phyloP scores from a whole-genome alignment of 352 stramenopile genomes.

The Globisporangium echinulatum region DNA sequence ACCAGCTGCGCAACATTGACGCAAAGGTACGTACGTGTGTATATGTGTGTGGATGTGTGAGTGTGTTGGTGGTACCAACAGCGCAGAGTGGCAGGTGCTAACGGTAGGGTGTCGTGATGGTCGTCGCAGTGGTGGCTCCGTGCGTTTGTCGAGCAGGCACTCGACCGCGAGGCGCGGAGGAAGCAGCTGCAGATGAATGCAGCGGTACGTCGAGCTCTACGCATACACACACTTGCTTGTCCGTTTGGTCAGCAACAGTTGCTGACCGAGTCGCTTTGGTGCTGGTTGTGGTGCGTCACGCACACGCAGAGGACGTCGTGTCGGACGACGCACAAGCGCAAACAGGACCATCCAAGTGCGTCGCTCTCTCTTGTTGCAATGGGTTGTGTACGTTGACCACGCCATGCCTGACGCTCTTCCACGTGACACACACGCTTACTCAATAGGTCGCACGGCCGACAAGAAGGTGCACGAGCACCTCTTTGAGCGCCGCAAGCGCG shows the following conservation, averaged over 20 bases:
- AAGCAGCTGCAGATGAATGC: conserved; percentile 39
- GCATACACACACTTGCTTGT: background rate
- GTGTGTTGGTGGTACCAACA: no score
- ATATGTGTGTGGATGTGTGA: background rate
- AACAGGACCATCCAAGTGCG: conserved; percentile 61
- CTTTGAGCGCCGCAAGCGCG: conserved; percentile 59
- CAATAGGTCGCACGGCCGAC: conserved; percentile 49
- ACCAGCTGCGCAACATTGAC: conserved; percentile 60
- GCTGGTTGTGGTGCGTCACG: background rate
- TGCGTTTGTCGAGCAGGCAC: conserved; percentile 64
- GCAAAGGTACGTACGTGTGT: conserved; percentile 9
- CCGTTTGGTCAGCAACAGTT: background rate
- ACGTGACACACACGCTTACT: background rate
- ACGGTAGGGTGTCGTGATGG: no score
- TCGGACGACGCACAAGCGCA: conserved; percentile 60
- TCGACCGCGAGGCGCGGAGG: conserved; percentile 53
- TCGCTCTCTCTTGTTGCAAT: background rate
- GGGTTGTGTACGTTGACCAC: background rate
- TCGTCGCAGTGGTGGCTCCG: conserved; percentile 59
- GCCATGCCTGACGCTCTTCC: background rate
- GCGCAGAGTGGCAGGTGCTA: no score
- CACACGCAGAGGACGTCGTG: conserved; percentile 31
- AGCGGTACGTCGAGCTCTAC: conserved; percentile 10
- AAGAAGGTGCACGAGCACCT: conserved; percentile 74
- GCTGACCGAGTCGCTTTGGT: background rate